Evolutionary conservation across 768 basidiomycete species (phyloP), one percentile per base, ranked within the genome.

Genomic region (Pleurotus cornucopiae): DNA sequence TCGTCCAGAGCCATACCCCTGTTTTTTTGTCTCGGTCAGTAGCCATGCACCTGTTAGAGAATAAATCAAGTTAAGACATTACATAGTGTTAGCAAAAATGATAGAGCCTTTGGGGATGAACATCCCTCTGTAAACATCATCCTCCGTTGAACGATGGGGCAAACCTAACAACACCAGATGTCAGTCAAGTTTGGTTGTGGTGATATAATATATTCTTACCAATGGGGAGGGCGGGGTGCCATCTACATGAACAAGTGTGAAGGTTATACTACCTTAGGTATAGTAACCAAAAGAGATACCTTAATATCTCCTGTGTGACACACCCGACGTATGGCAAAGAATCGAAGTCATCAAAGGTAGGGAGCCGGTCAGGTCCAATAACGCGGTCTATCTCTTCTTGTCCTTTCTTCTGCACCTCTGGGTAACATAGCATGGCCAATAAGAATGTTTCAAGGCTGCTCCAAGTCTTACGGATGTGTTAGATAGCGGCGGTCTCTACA

Each of bases 61-160:
- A 9, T 4, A 34, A 3, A 34, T 34, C 1, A 30, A 9, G 30
- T 34, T 9, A 11, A 30, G 30, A 34, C 30, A n/a, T 25, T 25
- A 51, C 34, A 37, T n/a, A 11, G 41, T 23, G n/a, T 53, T 53
- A 11, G 51, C 18, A 18, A 53, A 21, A 5, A 61, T 55, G 16
- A 58, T 6, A 1, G 51, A 53, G 18, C 62, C 62, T 25, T 63
- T 63, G 14, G 69, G 69, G 6, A 71, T 61, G 54, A 65, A 63
- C 57, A 69, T 67, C 0, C 66, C 69, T 34, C 67, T 58, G 46
- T 67, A 70, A 9, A 61, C 26, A 56, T 69, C 66, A 18, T 68
- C 67, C 38, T 66, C 58, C 6, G 56, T 61, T 7, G 64, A 55
- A 16, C 54, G 30, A 45, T 66, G 67, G 13, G 66, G 57, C 4